Conservation (phyloP, 2,329 filamentous ascomycete species). For the Aspergillus intermedius region DNA sequence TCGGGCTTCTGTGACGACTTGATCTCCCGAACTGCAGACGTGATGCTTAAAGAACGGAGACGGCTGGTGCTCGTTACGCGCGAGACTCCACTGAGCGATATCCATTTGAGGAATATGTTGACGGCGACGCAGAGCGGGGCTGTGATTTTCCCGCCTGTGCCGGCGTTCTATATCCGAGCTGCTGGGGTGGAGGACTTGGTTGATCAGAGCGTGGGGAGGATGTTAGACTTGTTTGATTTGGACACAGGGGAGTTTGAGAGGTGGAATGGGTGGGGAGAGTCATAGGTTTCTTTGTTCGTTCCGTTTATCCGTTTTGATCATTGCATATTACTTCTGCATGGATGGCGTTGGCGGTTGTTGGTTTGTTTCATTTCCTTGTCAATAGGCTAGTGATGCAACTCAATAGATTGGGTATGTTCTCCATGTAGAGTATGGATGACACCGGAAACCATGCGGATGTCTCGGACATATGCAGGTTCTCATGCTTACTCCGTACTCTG, state of each 20-base stretch:
- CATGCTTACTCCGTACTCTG: too few species aligned
- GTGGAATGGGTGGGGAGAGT: slow-evolving; percentile 19
- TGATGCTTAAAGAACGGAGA: slow-evolving; percentile 42
- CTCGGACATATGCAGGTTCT: too few species aligned
- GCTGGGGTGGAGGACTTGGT: slow-evolving; percentile 36
- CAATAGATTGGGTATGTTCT: background rate
- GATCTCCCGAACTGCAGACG: slow-evolving; percentile 42
- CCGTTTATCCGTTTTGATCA: too few species aligned
- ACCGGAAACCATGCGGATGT: too few species aligned
- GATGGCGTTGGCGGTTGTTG: background rate
- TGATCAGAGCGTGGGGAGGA: slow-evolving; percentile 42
- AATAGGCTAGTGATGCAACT: background rate
- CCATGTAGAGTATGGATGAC: too few species aligned
- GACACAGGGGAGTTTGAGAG: slow-evolving; percentile 34
- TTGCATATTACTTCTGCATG: background rate
- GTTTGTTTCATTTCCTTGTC: background rate
- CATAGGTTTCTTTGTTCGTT: slow-evolving; percentile 4
- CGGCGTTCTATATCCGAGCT: slow-evolving; percentile 41
- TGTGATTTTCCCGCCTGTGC: slow-evolving; percentile 41
- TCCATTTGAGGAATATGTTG: slow-evolving; percentile 44
- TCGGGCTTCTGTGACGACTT: slow-evolving; percentile 41
- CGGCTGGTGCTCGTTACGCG: slow-evolving; percentile 36
- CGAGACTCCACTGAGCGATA: slow-evolving; percentile 44
- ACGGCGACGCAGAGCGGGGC: slow-evolving; percentile 32
- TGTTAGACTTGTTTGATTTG: slow-evolving; percentile 42